A percentile compares a stretch with the other conserved stretches of the same genome.
Conservation (phyloP, 768 basidiomycete genomes). For the Phlebiopsis flavidoalba region DNA sequence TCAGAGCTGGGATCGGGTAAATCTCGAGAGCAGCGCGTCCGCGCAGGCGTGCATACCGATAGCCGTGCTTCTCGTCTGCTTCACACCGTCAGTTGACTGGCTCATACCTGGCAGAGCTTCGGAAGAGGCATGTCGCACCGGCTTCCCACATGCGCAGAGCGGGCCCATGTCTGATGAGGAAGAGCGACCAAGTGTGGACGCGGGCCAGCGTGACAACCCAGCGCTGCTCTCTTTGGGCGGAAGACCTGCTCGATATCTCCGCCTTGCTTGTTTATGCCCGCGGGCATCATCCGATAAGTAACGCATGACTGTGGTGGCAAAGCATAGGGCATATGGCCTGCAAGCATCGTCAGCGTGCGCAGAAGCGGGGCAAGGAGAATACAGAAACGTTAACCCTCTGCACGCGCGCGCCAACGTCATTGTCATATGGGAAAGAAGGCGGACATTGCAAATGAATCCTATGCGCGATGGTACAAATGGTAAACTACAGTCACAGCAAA, state of each 20-base stretch:
- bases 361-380: not conserved
- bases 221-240: not conserved
- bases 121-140: constrained; percentile 1
- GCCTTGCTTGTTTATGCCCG: not conserved
- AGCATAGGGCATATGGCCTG: not conserved
- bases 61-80: constrained; percentile 16
- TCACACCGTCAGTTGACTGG: constrained; percentile 19
- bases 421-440: not conserved
- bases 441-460: not conserved
- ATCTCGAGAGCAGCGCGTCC: constrained; percentile 21
- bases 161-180: constrained; percentile 3
- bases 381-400: not conserved
- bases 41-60: constrained; percentile 12
- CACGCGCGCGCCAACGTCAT: not conserved
- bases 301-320: not conserved
- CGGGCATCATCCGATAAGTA: not conserved
- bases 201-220: not conserved
- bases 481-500: not conserved
- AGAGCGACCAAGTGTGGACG: not conserved
- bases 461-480: constrained; percentile 2
- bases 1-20: constrained; percentile 19
- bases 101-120: constrained; percentile 6
- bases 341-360: not conserved
- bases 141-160: constrained; percentile 3
- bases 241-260: not conserved